Evolutionary conservation across 164 flowering plant species (phyloP).

Genomic region (Nelumbo lutea): DNA sequence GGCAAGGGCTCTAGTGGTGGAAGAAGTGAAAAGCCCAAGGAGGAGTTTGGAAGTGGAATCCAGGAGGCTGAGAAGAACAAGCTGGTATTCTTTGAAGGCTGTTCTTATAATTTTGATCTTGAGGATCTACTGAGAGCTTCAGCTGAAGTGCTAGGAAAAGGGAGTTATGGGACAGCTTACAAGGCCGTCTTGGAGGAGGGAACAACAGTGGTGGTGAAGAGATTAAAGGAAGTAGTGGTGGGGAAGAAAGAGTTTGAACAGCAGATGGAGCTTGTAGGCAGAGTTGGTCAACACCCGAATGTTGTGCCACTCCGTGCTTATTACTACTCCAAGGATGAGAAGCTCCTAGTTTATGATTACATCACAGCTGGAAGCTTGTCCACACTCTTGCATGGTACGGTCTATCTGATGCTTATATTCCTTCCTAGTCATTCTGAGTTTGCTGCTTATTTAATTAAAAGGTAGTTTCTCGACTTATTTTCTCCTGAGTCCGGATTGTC

Average conservation of each 20-base stretch:
- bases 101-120: constrained; percentile 29
- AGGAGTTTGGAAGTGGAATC: constrained; percentile 72
- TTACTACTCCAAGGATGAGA: constrained; percentile 81
- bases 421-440: neutral
- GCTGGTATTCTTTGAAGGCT: constrained; percentile 32
- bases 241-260: constrained; percentile 69
- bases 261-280: constrained; percentile 69
- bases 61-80: constrained; percentile 55
- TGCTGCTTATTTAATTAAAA: neutral
- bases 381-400: constrained; percentile 74
- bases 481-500: no score
- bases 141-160: constrained; percentile 84
- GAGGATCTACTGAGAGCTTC: constrained; percentile 39
- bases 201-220: constrained; percentile 77
- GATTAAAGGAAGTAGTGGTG: constrained; percentile 73
- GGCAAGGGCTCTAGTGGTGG: constrained; percentile 41
- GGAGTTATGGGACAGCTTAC: constrained; percentile 84
- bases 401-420: neutral
- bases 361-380: constrained; percentile 81
- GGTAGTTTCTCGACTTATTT: no score
- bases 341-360: constrained; percentile 86
- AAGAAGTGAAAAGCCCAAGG: constrained; percentile 51
- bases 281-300: constrained; percentile 61
- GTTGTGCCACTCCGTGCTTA: constrained; percentile 82
- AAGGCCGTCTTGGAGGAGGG: constrained; percentile 79